Evolutionary conservation across 2,329 filamentous ascomycete genomes (phyloP).

Genomic region (Parafenestella ontariensis): DNA sequence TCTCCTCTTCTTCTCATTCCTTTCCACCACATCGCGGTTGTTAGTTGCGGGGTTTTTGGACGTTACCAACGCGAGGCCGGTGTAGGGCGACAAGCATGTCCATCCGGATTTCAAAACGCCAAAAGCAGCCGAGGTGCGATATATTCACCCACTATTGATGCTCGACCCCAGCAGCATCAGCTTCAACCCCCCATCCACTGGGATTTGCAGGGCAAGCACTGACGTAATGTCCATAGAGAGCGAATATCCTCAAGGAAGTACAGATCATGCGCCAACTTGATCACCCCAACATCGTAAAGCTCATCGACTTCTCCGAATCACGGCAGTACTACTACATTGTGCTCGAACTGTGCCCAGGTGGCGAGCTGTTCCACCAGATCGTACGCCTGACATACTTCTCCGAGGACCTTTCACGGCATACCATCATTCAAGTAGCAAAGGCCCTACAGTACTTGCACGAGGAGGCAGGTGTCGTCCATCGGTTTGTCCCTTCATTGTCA

Average conservation of each 20-base stretch:
- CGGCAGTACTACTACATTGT: slow-evolving; percentile 97
- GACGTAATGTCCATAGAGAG: slow-evolving; percentile 69
- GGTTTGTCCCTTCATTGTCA: slow-evolving; percentile 64
- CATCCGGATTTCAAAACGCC: slow-evolving; percentile 94
- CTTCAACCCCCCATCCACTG: slow-evolving; percentile 22
- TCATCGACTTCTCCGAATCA: slow-evolving; percentile 93
- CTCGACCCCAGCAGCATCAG: slow-evolving; percentile 41
- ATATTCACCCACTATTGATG: slow-evolving; percentile 31
- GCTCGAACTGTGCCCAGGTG: slow-evolving; percentile 90
- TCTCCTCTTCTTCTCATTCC: slow-evolving; percentile 39
- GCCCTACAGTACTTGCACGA: slow-evolving; percentile 94
- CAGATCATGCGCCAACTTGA: slow-evolving; percentile 98
- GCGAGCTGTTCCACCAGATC: slow-evolving; percentile 98
- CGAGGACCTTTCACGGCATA: slow-evolving; percentile 91
- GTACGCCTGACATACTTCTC: slow-evolving; percentile 98
- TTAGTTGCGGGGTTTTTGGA: slow-evolving; percentile 38
- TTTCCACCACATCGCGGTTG: slow-evolving; percentile 30
- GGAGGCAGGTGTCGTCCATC: slow-evolving; percentile 92
- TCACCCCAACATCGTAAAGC: slow-evolving; percentile 93
- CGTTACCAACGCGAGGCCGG: slow-evolving; percentile 58
- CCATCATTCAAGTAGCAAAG: slow-evolving; percentile 94
- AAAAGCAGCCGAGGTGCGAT: slow-evolving; percentile 94
- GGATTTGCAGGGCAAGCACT: slow-evolving; percentile 45
- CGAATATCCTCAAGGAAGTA: slow-evolving; percentile 97
- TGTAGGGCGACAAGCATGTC: slow-evolving; percentile 87